These are phyloP conservation scores for Termitomyces titanicus DNA, from an alignment of 768 basidiomycete genomes.

Conservation along the genomic window DNA sequence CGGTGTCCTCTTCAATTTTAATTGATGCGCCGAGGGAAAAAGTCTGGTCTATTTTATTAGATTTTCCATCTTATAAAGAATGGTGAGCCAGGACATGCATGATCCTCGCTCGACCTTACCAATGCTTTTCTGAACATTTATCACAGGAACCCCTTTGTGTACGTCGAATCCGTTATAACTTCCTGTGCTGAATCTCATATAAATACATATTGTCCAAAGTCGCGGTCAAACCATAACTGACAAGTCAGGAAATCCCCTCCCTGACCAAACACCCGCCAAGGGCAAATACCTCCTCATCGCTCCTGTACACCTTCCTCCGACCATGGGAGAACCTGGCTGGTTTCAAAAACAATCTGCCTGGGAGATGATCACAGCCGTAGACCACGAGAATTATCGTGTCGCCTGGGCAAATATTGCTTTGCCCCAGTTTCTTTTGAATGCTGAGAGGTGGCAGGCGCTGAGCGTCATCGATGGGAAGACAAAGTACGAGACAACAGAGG, in stretches of 20 bases:
- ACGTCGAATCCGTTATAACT: slow-evolving; percentile 17
- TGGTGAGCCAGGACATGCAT: slow-evolving; percentile 56
- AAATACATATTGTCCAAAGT: slow-evolving; percentile 30
- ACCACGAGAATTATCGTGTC: slow-evolving; percentile 49
- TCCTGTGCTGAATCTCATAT: neutral
- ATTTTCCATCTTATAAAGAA: slow-evolving; percentile 58
- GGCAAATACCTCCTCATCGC: slow-evolving; percentile 46
- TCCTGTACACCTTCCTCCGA: slow-evolving; percentile 59
- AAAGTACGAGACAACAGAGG: slow-evolving; percentile 61
- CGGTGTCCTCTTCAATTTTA: slow-evolving; percentile 37
- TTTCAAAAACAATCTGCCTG: slow-evolving; percentile 38
- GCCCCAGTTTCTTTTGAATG: slow-evolving; percentile 44
- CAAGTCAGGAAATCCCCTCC: slow-evolving; percentile 32
- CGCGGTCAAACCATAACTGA: slow-evolving; percentile 47
- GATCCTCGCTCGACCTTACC: neutral
- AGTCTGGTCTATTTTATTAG: slow-evolving; percentile 59
- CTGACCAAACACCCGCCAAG: slow-evolving; percentile 44
- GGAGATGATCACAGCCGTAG: slow-evolving; percentile 45
- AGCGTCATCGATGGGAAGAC: slow-evolving; percentile 48
- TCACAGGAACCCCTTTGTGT: slow-evolving; percentile 68
- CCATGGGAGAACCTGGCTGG: slow-evolving; percentile 39
- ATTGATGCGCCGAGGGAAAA: slow-evolving; percentile 61
- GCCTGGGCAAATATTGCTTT: slow-evolving; percentile 47
- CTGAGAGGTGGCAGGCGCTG: slow-evolving; percentile 65
- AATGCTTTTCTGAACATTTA: neutral